phyloP scores from a whole-genome alignment of 768 basidiomycete genomes.

The Leccinum subtestaceum region DNA sequence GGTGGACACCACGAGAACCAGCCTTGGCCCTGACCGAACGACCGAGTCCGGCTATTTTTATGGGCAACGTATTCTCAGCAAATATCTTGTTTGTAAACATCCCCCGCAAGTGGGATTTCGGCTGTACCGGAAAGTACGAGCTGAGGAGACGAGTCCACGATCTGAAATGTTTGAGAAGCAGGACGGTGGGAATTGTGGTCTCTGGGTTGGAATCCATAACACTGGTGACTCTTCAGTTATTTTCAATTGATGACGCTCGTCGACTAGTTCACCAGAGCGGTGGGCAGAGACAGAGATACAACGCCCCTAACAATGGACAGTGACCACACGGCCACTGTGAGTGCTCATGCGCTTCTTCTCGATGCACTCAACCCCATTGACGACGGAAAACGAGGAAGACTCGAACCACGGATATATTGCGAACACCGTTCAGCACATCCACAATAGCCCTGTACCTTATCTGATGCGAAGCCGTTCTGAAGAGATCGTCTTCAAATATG shows the following conservation, averaged over 20 bases:
- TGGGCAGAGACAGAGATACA: constrained; percentile 42
- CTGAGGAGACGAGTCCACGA: constrained; percentile 49
- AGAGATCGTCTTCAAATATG: constrained; percentile 5
- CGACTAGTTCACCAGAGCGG: constrained; percentile 45
- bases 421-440: constrained; percentile 24
- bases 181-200: constrained; percentile 60
- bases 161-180: constrained; percentile 74
- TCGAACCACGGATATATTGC: constrained; percentile 6
- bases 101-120: constrained; percentile 91
- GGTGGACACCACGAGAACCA: constrained; percentile 93
- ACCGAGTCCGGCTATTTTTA: constrained; percentile 83
- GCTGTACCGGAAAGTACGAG: constrained; percentile 91
- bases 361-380: constrained; percentile 6
- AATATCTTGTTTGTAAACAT: constrained; percentile 79
- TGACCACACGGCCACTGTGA: constrained; percentile 22
- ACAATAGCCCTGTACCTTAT: constrained; percentile 15
- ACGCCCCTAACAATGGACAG: constrained; percentile 48
- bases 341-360: constrained; percentile 5
- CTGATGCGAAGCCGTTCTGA: background rate
- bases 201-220: constrained; percentile 94
- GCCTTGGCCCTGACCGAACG: constrained; percentile 94
- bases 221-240: constrained; percentile 20
- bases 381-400: constrained; percentile 4
- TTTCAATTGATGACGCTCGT: no score
- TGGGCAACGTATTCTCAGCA: constrained; percentile 55